Base-by-base conservation (phyloP, 1,284 basidiomycete genomes). In the Ceratobasidium sp. region DNA sequence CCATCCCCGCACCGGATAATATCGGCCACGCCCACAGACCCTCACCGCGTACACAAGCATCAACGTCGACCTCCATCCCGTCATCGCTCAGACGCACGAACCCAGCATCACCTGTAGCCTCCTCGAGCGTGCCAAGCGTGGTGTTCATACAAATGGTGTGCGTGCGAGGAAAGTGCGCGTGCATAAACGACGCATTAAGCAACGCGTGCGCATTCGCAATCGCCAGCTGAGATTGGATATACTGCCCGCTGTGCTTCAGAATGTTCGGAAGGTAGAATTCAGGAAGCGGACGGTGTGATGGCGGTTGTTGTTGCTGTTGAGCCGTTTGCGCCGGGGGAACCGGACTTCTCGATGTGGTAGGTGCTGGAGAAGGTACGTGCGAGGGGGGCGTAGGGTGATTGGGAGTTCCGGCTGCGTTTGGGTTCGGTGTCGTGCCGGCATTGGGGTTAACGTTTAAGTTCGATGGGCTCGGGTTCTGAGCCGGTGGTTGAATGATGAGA, bases 11-110 rank as follows among this genome's bases (percentile, higher is more conserved):
- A 50, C 73, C 73, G 23, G 61, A 67, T 28, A 61, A 26, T 46
- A 72, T 59, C 23, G 73, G 73, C 73, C 73, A 74, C 28, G 73
- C 73, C 73, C 73, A 74, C 41, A 72, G 30, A 21, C 73, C 73
- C 64, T 74, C 57, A 8, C 73, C 73, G 16, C 52, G 60, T 14
- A 52, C 71, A 36, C 73, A 74, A 3, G 70, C 73, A n/a, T 72
- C 62, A 23, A 67, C 32, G 53, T 74, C 71, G 10, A 74, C 71
- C 46, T 72, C 61, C 10, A 72, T 18, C 18, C 55, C 46, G 50
- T 74, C 73, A 3, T 74, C 73, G 43, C 32, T 39, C 16, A 58
- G 21, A 14, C 73, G 71, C 57, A 70, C 46, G 43, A 59, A 60
- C 48, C 64, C 61, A 39, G 70, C 55, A 39, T 72, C 64, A 30